Evolutionary conservation across 140 eudicot genomes (phyloP).

Genomic region (Artemisia princeps): DNA sequence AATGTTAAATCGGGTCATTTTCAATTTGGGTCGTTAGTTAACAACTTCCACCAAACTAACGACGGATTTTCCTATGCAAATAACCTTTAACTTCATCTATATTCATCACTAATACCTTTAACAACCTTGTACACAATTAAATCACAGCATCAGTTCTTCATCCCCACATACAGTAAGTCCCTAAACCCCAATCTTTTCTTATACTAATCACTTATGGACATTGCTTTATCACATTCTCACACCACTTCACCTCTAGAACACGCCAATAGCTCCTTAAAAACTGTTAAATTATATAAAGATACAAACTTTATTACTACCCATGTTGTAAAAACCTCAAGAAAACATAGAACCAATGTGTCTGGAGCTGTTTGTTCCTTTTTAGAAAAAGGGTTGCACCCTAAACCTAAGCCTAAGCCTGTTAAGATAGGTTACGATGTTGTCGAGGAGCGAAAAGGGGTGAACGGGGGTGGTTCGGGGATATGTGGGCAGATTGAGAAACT

Average conservation of each 20-base stretch:
- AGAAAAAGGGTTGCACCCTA: constrained; percentile 40
- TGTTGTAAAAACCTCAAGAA: constrained; percentile 14
- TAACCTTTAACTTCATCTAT: not conserved
- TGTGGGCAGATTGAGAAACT: constrained; percentile 59
- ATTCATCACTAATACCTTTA: not conserved
- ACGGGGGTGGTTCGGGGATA: constrained; percentile 19
- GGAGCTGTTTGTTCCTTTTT: constrained; percentile 31
- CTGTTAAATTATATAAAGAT: constrained; percentile 18
- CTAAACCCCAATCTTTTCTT: not conserved
- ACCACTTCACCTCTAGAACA: constrained; percentile 28
- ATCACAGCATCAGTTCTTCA: not conserved
- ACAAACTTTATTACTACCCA: constrained; percentile 19
- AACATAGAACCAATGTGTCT: constrained; percentile 23
- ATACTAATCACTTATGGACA: constrained; percentile 34
- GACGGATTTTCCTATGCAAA: constrained; percentile 26
- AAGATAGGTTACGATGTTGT: not conserved
- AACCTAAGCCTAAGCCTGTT: constrained; percentile 45
- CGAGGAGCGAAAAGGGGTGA: constrained; percentile 5
- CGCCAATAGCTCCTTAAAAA: constrained; percentile 3
- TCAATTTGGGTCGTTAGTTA: not conserved
- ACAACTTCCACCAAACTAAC: constrained; percentile 22
- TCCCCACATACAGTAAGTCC: constrained; percentile 11
- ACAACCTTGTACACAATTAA: not conserved
- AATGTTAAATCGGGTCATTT: not conserved
- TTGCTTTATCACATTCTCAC: constrained; percentile 30